phyloP scores from a whole-genome alignment of 163 green algal species.

The Scenedesmus sp. region DNA sequence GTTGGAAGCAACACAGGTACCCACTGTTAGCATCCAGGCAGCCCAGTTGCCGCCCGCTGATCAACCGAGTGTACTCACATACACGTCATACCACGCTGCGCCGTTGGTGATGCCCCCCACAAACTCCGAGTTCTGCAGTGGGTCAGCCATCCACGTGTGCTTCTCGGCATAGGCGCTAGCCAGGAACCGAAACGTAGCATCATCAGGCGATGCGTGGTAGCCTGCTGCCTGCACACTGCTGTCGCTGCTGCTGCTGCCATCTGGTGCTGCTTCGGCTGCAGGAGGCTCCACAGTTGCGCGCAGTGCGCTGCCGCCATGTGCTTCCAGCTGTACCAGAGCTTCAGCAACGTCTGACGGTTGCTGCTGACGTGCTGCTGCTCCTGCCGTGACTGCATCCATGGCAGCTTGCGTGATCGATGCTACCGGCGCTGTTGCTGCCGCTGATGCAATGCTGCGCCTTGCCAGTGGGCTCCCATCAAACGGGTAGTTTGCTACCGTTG shows the following conservation, averaged over 20 bases:
- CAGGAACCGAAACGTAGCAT: constrained; percentile 81
- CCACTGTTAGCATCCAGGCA: too few species aligned
- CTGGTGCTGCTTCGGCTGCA: background rate
- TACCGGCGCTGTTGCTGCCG: background rate
- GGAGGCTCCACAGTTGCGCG: background rate
- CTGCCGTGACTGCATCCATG: background rate
- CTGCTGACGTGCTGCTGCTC: background rate
- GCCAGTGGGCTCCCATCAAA: constrained; percentile 71
- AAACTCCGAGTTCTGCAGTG: background rate
- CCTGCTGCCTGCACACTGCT: background rate
- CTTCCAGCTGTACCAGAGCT: background rate
- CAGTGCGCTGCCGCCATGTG: background rate
- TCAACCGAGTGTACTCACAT: background rate
- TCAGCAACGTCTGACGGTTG: constrained; percentile 13
- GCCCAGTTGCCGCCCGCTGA: constrained; percentile 12
- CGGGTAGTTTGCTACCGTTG: constrained; percentile 89
- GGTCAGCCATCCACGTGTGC: background rate
- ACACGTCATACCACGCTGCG: constrained; percentile 37
- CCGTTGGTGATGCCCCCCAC: constrained; percentile 49
- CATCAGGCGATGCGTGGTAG: constrained; percentile 70
- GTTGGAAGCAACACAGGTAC: too few species aligned
- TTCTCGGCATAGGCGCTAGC: constrained; percentile 73
- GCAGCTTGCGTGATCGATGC: background rate
- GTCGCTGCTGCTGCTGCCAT: constrained; percentile 65
- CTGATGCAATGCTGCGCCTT: background rate